Evolutionary conservation across 176 grass and related monocot species (phyloP), one percentile per base, ranked within the genome.

Genomic region (Ananas comosus): DNA sequence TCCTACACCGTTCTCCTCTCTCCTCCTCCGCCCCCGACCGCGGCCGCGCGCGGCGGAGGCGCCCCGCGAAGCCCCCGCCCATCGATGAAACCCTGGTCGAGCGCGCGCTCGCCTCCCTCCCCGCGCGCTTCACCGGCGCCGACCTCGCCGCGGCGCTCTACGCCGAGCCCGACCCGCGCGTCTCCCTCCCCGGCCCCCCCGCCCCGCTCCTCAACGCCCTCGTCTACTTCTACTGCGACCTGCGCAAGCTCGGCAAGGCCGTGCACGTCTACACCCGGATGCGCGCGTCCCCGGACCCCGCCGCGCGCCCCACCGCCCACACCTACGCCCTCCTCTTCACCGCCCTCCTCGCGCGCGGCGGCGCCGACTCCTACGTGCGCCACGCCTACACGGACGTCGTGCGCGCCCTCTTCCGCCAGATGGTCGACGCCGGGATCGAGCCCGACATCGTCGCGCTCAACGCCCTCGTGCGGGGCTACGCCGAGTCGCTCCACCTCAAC

Each of bases 231-330:
- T 96, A 92, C 71, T 85, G 83, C 70, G 73, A 96, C 64, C 83
- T 79, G 51, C 64, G 83, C 49, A 77, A 51, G 70, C 85, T 91
- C 52, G 79, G 78, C 76, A 89, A 87, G 81, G 92, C 92, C 49
- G 79, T 96, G 70, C 88, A 92, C 78, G 86, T 96, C 42, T 96
- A 96, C 81, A 92, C 86, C 6, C 81, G 87, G 74, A 96, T 96
- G 88, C 72, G 79, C 64, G 64, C 76, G 67, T 87, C 92, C 28
- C 18, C 53, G 13, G 83, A 96, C 79, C 83, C 72, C 10, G 10
- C 69, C 13, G 76, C 73, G 63, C 78, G 66, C 74, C 92, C 92
- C 49, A 70, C 79, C 28, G 51, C 79, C 28, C 79, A 80, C 80
- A 87, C 92, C 48, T 89, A 89, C 86, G 85, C 87, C 85, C 65